Evolutionary conservation across 345 rosid species (phyloP), one percentile per base, ranked within the genome.

Genomic region (Ricinus communis): DNA sequence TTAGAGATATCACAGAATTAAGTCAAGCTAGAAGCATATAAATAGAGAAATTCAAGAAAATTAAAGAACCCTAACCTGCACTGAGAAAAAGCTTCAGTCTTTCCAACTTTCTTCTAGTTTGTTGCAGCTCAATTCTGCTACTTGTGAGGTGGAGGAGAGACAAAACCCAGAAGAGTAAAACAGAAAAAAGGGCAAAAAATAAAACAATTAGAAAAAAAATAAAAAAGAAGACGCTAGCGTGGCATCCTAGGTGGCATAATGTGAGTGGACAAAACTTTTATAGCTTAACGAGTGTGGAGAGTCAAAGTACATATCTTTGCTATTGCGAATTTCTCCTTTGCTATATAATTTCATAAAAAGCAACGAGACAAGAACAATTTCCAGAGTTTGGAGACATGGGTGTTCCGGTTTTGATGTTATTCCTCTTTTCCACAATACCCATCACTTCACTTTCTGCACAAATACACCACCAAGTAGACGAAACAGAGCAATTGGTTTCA

Each of bases 401-500:
- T 15, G 21, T 9, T 50, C 19, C 28, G 25, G 50, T 59, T 47
- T 27, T 67, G 68, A 4, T 57, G 18, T 47, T 59, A 50, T 57
- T 66, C 61, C 27, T 58, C 27, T 18, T 41, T 8, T 15, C 22
- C 46, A 10, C 68, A 33, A 31, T 21, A 5, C 46, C 38, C 61
- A 4, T 40, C 27, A 7, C 31, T 61, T 43, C 64, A 11, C 12
- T 36, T 61, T 49, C 56, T 28, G 43, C 19, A 24, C 66, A 60
- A 36, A 58, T 59, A 22, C 46, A 51, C 5, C 41, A 21, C 31
- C 46, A 14, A 66, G 58, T 15, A 47, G 71, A 40, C 25, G 77
- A 41, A 64, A 60, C 14, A 13, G 71, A 36, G 27, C 41, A 69
- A 60, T 36, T 65, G 51, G 36, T 73, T 45, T 45, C 71, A 58